Base-by-base conservation (phyloP, 495 filamentous ascomycete genomes). In the Xylaria cubensis region DNA sequence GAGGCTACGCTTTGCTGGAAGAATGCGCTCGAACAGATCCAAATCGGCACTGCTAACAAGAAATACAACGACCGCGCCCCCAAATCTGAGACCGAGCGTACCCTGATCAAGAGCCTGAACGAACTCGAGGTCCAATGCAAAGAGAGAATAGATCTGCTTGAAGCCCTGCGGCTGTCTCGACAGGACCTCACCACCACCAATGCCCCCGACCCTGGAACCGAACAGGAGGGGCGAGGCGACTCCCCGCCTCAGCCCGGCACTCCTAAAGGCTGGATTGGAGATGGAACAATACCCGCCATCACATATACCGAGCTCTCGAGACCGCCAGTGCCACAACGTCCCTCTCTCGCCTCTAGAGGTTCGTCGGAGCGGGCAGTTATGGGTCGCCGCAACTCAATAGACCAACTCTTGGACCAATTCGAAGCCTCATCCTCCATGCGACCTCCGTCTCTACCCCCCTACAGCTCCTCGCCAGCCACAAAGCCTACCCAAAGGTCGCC, bases 1-100 rank as follows among this genome's bases (percentile, higher is more conserved):
- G 96, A 98, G 84, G 96, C 96, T 48, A 88, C 98, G 75, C 89
- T 92, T 75, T 95, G 93, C 76, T 99, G 96, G 96, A 93, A 90
- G 76, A 90, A 90, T 68, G 95, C 94, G 56, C 91, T 98, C 62
- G 93, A 97, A 73, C 93, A 95, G 64, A 96, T 99, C 70, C 92
- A 94, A 77, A 93, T 94, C 75, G 91, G 94, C 82, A 92, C 96
- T 82, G 89, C 93, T 68, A 92, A 91, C 81, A 89, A 92, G 42
- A 88, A 90, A 62, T 84, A 89, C 42, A 90, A 84, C 73, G 63
- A 72, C 50, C 94, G 93, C 77, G 85, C 86, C 8, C 92, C 94
- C 19, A 90, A 89, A 74, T 90, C 89, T 66, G 95, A 97, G 82
- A 97, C 94, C 1, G 97, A 99, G 75, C 92, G 88, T 70, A 90